Percentiles rank a stretch among this genome's conserved stretches.
phyloP scores from a whole-genome alignment of 306 rosid species.

The Biancaea sappan region DNA sequence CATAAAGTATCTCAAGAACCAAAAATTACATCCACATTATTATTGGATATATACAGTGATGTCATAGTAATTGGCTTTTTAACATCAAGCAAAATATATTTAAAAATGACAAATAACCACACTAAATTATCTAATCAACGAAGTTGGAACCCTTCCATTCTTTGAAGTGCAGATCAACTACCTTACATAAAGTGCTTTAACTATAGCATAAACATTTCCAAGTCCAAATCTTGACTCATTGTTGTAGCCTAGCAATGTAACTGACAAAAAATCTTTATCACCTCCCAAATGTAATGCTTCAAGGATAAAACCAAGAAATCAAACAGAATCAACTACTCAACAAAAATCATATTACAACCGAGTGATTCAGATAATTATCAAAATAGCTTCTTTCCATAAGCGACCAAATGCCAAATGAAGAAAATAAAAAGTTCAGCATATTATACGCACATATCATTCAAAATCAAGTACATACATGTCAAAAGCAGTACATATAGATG shows the following conservation, averaged over 20 bases:
- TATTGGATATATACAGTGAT: background rate
- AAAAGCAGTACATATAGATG: conserved; percentile 10
- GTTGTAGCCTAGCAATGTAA: background rate
- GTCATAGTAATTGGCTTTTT: background rate
- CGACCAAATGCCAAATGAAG: background rate
- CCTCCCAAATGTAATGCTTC: background rate
- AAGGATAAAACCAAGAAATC: conserved; percentile 3
- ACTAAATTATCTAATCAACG: too few species aligned
- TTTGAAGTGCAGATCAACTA: conserved; percentile 10
- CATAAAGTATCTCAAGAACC: background rate
- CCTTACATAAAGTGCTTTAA: background rate
- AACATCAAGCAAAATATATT: background rate
- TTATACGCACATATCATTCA: conserved; percentile 1
- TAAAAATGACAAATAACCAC: background rate
- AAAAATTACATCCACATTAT: background rate
- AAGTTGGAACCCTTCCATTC: conserved; percentile 5
- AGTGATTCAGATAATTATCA: background rate
- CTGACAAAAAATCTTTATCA: background rate
- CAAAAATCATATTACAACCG: conserved; percentile 9
- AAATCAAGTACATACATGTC: conserved; percentile 28
- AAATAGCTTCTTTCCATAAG: background rate
- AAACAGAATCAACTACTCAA: background rate
- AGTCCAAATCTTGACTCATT: background rate
- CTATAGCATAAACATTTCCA: background rate
- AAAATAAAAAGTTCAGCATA: conserved; percentile 3